phyloP scores from a whole-genome alignment of 805 yeast species.

The Priceomyces castillae region DNA sequence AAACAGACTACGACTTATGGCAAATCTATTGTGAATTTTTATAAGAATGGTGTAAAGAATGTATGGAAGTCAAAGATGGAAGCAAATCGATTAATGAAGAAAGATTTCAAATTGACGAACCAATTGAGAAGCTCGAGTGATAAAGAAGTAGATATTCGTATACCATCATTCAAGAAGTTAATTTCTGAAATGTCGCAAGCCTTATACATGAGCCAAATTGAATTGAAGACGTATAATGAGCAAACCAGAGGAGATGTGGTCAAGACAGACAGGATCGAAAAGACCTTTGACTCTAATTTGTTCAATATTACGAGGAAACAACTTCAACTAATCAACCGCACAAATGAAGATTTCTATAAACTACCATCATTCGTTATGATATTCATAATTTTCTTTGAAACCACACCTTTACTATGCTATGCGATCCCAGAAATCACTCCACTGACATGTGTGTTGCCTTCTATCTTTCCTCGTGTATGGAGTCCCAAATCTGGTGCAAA shows the following conservation, averaged over 20 bases:
- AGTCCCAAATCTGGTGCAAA: slow-evolving; percentile 15
- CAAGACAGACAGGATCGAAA: slow-evolving; percentile 10
- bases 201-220: slow-evolving; percentile 37
- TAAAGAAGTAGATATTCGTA: slow-evolving; percentile 20
- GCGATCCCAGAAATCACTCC: slow-evolving; percentile 56
- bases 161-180: slow-evolving; percentile 36
- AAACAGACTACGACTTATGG: slow-evolving; percentile 46
- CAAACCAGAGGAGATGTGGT: slow-evolving; percentile 19
- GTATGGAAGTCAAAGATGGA: slow-evolving; percentile 46
- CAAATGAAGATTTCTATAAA: slow-evolving; percentile 48
- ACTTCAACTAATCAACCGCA: slow-evolving; percentile 50
- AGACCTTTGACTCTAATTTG: slow-evolving; percentile 13
- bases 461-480: slow-evolving; percentile 38
- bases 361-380: slow-evolving; percentile 52
- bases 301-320: slow-evolving; percentile 48
- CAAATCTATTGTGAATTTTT: slow-evolving; percentile 47
- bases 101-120: slow-evolving; percentile 18
- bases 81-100: slow-evolving; percentile 14
- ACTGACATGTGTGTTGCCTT: slow-evolving; percentile 55
- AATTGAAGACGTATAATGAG: slow-evolving; percentile 23
- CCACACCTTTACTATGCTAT: slow-evolving; percentile 52
- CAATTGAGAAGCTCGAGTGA: slow-evolving; percentile 22
- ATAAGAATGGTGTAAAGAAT: slow-evolving; percentile 55
- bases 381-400: slow-evolving; percentile 50
- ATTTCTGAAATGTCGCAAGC: slow-evolving; percentile 33